A percentile compares a stretch with the other conserved stretches of the same genome.
phyloP scores from a whole-genome alignment of 192 early-diverging fungal species.

The Haplosporangium gracile region DNA sequence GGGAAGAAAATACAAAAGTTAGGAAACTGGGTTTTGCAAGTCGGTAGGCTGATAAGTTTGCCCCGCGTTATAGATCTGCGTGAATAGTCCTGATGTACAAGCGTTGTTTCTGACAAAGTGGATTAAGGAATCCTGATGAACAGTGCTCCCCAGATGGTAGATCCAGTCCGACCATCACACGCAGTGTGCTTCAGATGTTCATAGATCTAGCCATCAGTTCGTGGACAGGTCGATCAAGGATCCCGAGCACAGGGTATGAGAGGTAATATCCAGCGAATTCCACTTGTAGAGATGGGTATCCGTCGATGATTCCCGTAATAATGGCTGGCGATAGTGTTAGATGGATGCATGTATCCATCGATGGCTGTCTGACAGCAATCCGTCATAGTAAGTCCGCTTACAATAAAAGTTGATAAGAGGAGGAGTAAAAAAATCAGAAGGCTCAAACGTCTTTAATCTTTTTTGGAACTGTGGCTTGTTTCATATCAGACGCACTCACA shows the following conservation, averaged over 20 bases:
- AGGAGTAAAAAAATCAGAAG: neutral
- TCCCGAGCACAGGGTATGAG: neutral
- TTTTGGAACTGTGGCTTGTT: neutral
- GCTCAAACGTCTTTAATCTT: too few species aligned
- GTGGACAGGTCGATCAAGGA: neutral
- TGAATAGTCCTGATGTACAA: neutral
- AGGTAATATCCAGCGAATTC: too few species aligned
- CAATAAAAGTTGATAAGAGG: conserved; percentile 13
- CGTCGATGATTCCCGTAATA: neutral
- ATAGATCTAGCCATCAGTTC: neutral
- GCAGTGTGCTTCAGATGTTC: neutral
- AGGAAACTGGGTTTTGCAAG: neutral
- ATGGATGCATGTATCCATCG: conserved; percentile 17
- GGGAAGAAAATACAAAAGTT: neutral
- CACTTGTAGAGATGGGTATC: neutral
- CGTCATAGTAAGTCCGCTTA: neutral
- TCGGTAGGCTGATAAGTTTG: too few species aligned
- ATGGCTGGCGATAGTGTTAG: neutral
- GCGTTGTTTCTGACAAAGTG: neutral
- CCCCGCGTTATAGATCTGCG: too few species aligned
- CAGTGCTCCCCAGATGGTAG: neutral
- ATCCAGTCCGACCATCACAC: neutral
- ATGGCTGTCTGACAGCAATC: neutral
- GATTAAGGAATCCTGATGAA: neutral
- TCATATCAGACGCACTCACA: neutral